Base-by-base conservation (phyloP, 164 flowering plant species). In the Cinnamomum chago region DNA sequence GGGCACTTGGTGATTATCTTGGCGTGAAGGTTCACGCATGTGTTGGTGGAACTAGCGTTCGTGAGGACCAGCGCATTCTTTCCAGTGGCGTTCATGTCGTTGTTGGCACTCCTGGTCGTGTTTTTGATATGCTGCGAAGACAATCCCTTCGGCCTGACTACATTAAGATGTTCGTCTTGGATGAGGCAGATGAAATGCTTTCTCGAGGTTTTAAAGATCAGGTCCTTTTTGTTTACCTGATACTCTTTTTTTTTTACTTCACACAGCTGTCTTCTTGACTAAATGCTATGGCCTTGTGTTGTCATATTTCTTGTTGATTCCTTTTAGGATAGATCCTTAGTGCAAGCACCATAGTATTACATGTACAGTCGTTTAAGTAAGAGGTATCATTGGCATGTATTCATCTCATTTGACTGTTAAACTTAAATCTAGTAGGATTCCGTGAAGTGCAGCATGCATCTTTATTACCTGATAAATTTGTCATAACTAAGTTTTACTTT, bases 101-200 rank as follows among this genome's bases (percentile, higher is more conserved):
- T 70, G 96, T 91, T 65, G 92, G 96, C 7, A 91, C 96, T 62
- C 96, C 93, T 40, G 92, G 93, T 58, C 93, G 96, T 75, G 96
- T 91, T 18, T 90, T 86, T 82, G 96, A 91, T 81, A 90, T 91
- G 96, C 76, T 91, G 74, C 78, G 91, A 0, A 82, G 92, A 71
- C 91, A 90, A 71, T 90, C 97, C 1, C 95, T 92, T 69, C 90
- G 89, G 52, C 82, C 92, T 27, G 93, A 90, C 74, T 74, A 77
- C 77, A 92, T 92, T 71, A 90, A 81, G 80, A 92, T 92, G 93
- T 92, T 92, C 79, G 95, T 90, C 9, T 70, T 91, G 79, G 96
- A 91, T 79, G 96, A 91, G 80, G 96, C 96, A 60, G 96, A 91
- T 90, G 96, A 91, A 76, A 91, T 91, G 96, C 96, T 91, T 70